phyloP scores from a whole-genome alignment of 768 basidiomycete species.

The Mycena amicta region DNA sequence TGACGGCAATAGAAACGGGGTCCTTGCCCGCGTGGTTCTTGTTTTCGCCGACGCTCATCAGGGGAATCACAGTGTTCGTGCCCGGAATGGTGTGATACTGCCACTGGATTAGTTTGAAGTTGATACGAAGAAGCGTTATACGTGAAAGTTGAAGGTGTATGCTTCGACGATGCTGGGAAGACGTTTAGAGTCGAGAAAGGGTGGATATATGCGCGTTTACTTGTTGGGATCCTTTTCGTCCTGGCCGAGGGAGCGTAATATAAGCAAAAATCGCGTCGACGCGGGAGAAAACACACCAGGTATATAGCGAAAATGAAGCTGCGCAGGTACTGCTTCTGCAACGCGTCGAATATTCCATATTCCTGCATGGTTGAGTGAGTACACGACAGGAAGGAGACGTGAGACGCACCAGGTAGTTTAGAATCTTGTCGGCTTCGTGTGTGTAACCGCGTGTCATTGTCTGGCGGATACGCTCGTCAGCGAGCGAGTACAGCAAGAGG shows the following conservation, averaged over 20 bases:
- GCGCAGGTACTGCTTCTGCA: conserved; percentile 81
- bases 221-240: conserved; percentile 86
- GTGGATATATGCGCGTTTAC: conserved; percentile 46
- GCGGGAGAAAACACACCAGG: conserved; percentile 50
- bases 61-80: conserved; percentile 58
- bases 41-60: conserved; percentile 72
- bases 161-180: conserved; percentile 75
- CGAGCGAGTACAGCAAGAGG: background rate
- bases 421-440: conserved; percentile 78
- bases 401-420: conserved; percentile 73
- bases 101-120: background rate
- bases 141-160: conserved; percentile 86
- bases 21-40: conserved; percentile 46
- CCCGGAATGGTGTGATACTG: conserved; percentile 75
- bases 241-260: conserved; percentile 38
- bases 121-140: conserved; percentile 31
- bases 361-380: conserved; percentile 51
- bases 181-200: conserved; percentile 5
- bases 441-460: conserved; percentile 76
- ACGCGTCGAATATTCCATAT: conserved; percentile 82
- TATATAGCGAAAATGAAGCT: conserved; percentile 88
- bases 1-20: conserved; percentile 61
- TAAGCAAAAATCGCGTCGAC: background rate
- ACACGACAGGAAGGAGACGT: conserved; percentile 10
- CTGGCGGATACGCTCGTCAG: conserved; percentile 29